Evolutionary conservation across 2,329 filamentous ascomycete genomes (phyloP).

Genomic region (Cladorrhinum sp.): DNA sequence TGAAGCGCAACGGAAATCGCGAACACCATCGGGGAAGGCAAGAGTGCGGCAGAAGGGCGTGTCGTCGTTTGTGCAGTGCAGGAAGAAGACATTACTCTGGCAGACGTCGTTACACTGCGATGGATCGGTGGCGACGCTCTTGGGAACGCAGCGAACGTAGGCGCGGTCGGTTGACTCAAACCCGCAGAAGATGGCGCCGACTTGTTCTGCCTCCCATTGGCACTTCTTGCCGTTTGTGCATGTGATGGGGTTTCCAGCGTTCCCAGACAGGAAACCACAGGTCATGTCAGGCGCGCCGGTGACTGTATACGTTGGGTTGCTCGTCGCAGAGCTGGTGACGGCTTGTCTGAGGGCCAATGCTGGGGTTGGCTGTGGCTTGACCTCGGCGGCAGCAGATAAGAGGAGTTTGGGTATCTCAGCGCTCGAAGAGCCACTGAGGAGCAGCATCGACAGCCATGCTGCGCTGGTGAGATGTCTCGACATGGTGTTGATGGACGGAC

Average conservation of each 20-base stretch:
- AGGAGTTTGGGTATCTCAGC: background rate
- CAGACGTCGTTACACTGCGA: constrained; percentile 15
- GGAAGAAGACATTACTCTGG: constrained; percentile 13
- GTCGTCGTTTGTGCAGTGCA: constrained; percentile 14
- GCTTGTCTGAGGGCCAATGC: background rate
- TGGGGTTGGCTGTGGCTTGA: background rate
- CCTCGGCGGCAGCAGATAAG: background rate
- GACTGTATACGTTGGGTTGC: constrained; percentile 7
- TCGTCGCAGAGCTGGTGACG: background rate
- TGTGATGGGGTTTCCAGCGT: constrained; percentile 13
- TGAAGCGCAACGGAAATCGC: constrained; percentile 15
- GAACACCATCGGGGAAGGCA: constrained; percentile 11
- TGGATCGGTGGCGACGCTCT: constrained; percentile 4
- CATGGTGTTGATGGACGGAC: background rate
- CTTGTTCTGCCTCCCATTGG: constrained; percentile 10
- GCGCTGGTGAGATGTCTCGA: background rate
- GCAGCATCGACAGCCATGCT: background rate
- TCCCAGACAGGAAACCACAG: constrained; percentile 16
- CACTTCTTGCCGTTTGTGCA: constrained; percentile 11
- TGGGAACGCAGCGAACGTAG: constrained; percentile 4
- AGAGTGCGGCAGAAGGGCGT: constrained; percentile 16
- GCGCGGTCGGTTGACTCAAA: background rate
- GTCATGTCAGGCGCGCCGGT: constrained; percentile 15
- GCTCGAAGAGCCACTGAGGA: background rate
- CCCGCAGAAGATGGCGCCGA: constrained; percentile 15